Evolutionary conservation across 139 green algal genomes (phyloP).

Genomic region (Zygnema circumcarinatum): DNA sequence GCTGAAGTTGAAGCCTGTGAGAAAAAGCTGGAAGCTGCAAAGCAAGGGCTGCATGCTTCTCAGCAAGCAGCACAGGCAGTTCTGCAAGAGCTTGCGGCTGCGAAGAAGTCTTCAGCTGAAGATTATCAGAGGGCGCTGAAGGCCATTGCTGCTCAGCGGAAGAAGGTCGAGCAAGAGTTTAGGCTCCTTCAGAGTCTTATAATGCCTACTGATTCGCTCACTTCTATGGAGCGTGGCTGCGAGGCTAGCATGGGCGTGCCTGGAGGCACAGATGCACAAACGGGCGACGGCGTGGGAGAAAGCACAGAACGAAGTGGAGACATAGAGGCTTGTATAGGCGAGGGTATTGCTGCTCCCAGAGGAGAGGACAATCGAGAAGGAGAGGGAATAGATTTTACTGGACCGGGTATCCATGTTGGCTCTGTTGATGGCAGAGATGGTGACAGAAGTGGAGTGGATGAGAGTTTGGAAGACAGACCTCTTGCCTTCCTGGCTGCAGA

Average conservation of each 20-base stretch:
- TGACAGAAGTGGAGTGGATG: background rate
- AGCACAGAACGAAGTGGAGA: background rate
- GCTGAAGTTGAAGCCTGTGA: background rate
- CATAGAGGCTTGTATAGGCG: background rate
- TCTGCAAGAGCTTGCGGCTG: background rate
- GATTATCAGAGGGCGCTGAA: background rate
- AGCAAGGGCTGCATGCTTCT: background rate
- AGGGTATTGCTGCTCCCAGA: background rate
- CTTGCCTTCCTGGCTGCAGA: background rate
- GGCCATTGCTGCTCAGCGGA: background rate
- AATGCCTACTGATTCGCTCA: background rate
- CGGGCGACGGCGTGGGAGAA: background rate
- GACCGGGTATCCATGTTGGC: background rate
- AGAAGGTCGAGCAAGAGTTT: background rate
- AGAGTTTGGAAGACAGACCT: background rate
- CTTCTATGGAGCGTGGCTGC: background rate
- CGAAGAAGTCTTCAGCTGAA: background rate
- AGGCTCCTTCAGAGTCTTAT: background rate
- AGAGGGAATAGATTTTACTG: background rate
- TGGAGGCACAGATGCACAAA: background rate
- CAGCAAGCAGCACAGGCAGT: background rate
- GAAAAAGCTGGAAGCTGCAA: background rate
- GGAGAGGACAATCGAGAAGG: background rate
- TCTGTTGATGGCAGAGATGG: background rate
- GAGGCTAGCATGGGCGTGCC: background rate